Percentiles rank a stretch among this genome's conserved stretches.
Evolutionary conservation across 2,329 filamentous ascomycete genomes (phyloP).

Genomic region (Pseudocercospora cruenta): DNA sequence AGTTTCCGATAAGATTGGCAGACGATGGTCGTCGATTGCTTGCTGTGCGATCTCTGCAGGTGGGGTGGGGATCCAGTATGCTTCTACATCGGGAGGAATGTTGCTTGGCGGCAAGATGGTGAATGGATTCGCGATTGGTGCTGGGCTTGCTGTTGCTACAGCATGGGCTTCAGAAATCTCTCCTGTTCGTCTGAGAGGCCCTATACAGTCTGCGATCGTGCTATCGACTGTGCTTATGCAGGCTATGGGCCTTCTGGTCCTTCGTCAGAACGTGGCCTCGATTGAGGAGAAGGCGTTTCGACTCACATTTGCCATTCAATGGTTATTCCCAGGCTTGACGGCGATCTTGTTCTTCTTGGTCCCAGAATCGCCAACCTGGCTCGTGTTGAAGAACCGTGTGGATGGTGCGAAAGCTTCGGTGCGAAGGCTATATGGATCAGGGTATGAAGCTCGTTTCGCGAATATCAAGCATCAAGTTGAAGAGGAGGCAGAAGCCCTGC

Average conservation of each 20-base stretch:
- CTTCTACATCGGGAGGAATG: background rate
- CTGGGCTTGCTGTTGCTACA: background rate
- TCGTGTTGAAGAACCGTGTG: background rate
- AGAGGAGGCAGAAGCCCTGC: background rate
- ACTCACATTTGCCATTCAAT: background rate
- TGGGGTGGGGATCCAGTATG: background rate
- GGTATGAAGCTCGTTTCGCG: background rate
- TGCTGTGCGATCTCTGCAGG: background rate
- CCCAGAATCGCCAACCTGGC: background rate
- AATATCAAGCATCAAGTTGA: background rate
- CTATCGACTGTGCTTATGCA: conserved; percentile 3
- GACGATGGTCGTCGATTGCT: background rate
- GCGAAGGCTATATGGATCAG: background rate
- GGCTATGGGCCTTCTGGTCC: conserved; percentile 1
- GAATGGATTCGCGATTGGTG: conserved; percentile 3
- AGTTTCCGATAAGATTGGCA: background rate
- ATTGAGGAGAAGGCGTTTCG: conserved; percentile 1
- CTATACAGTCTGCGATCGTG: background rate
- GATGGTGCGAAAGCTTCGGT: background rate
- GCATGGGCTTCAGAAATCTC: conserved; percentile 7
- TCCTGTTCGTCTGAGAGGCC: background rate
- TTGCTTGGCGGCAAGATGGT: conserved; percentile 2
- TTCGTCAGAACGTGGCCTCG: background rate
- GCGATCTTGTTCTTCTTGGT: background rate
- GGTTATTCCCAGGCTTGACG: background rate